phyloP scores from a whole-genome alignment of 176 grass and related monocot species.

The Ananas comosus region DNA sequence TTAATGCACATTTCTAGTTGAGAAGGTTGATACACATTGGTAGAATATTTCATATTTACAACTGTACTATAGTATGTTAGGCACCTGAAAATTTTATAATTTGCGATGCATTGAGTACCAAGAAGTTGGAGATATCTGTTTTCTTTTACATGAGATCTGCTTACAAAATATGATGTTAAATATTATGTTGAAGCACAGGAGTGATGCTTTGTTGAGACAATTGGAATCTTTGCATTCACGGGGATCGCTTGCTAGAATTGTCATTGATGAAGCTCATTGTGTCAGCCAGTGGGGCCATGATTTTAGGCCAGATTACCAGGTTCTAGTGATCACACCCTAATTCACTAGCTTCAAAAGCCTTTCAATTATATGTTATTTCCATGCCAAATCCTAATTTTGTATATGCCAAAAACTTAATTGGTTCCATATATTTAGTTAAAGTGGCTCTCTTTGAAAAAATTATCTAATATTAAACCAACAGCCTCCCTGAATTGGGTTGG shows the following conservation, averaged over 20 bases:
- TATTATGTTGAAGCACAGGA: conserved; percentile 33
- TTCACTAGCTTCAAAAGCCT: background rate
- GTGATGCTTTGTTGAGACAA: conserved; percentile 51
- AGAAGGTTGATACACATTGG: background rate
- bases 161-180: background rate
- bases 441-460: no score
- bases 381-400: background rate
- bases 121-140: background rate
- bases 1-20: no score
- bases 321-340: background rate
- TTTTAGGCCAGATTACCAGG: conserved; percentile 95
- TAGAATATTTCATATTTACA: background rate
- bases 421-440: background rate
- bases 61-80: background rate
- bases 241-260: conserved; percentile 78
- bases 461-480: no score
- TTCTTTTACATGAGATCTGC: background rate
- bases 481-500: no score
- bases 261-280: conserved; percentile 99
- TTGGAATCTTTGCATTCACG: conserved; percentile 45
- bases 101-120: background rate
- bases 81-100: background rate
- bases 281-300: conserved; percentile 99
- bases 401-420: background rate
- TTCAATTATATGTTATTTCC: background rate